Evolutionary conservation across 768 basidiomycete genomes (phyloP).

Genomic region (Russula brevipes): DNA sequence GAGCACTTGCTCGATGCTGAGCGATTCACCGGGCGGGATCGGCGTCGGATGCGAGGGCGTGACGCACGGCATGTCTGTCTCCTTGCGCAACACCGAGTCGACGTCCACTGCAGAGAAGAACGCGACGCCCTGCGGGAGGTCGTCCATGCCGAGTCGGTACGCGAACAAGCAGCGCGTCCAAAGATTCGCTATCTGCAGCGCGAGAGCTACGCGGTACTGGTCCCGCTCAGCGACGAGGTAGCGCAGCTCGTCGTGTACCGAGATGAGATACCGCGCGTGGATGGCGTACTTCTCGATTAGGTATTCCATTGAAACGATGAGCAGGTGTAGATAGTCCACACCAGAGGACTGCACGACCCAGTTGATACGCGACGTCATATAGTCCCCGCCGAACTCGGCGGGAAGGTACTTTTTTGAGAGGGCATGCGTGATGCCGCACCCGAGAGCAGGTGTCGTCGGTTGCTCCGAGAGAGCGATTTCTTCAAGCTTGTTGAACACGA

Average conservation of each 20-base stretch:
- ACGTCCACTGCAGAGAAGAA: constrained; percentile 98
- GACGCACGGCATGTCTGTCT: constrained; percentile 92
- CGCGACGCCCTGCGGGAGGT: constrained; percentile 90
- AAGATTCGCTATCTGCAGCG: constrained; percentile 89
- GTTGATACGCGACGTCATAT: constrained; percentile 95
- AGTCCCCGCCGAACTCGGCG: constrained; percentile 74
- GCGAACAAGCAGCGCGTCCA: constrained; percentile 94
- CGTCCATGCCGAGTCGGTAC: constrained; percentile 90
- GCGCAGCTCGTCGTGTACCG: constrained; percentile 95
- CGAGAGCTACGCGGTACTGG: constrained; percentile 83
- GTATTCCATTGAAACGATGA: constrained; percentile 93
- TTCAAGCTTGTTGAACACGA: constrained; percentile 96
- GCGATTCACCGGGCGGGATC: constrained; percentile 82
- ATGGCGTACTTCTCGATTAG: constrained; percentile 78
- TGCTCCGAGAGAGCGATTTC: constrained; percentile 83
- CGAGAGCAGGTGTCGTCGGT: constrained; percentile 89
- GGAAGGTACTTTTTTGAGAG: constrained; percentile 88
- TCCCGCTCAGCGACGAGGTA: constrained; percentile 89
- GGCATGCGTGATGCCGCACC: constrained; percentile 90
- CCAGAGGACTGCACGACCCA: constrained; percentile 99
- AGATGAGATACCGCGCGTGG: constrained; percentile 87
- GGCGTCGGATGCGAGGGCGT: constrained; percentile 85
- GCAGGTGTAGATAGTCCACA: constrained; percentile 94
- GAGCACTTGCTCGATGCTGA: constrained; percentile 65
- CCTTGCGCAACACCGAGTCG: constrained; percentile 86